Evolutionary conservation across 805 yeast species (phyloP), one percentile per base, ranked within the genome.

Genomic region (Ogataea paraovalis): DNA sequence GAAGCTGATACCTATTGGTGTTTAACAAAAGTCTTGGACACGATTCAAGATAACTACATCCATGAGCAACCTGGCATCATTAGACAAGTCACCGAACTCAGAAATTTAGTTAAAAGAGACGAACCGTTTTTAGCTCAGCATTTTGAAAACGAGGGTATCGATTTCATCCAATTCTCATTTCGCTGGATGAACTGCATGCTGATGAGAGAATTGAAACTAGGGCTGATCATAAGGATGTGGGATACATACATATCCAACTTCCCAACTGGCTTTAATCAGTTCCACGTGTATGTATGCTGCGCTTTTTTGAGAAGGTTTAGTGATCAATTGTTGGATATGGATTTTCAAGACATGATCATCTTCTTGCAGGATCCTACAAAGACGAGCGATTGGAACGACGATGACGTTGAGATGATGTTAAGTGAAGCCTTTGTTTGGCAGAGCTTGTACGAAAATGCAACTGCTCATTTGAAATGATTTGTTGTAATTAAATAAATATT

Each of bases 1-100:
- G 99, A 94, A 62, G 97, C 97, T 2, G 99, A 94, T 68, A 84
- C 96, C 2, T 94, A 87, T 69, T 94, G 99, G 99, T 94, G 98
- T 66, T 71, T 94, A 48, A 85, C 97, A 3, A 83, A 92, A 60
- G 73, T 94, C 22, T 73, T 94, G 43, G 99, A 94, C 60, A 95
- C 95, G 19, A 94, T 94, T 52, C 96, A 95, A 55, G 99, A 94
- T 65, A 94, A 91, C 62, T 94, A 91, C 67, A 92, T 94, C 46
- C 98, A 92, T 68, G 97, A 96, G 32, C 99, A 94, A 66, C 99
- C 99, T 0, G 99, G 99, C 2, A 94, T 94, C 43, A 78, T 90
- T 40, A 77, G 96, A 51, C 99, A 94, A 67, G 97, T 94, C 1
- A 77, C 77, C 27, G 95, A 85, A 55, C 71, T 94, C 52, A 79